phyloP scores from a whole-genome alignment of 371 early-diverging fungal species.

The Mortierella sp. region DNA sequence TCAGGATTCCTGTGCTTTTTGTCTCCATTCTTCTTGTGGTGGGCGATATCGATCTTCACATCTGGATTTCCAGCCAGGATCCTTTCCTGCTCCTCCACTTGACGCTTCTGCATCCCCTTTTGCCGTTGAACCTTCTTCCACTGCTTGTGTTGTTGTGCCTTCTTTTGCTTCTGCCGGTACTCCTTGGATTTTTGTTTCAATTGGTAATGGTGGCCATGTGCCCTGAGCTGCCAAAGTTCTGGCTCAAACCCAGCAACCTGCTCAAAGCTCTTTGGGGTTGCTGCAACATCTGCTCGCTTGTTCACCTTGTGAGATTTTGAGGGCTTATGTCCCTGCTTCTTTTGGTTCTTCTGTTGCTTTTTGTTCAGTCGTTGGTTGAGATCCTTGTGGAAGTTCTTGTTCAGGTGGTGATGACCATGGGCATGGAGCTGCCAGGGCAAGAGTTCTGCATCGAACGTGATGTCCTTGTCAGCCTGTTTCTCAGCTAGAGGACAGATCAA shows the following conservation, averaged over 20 bases:
- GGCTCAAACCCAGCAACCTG: conserved; percentile 28
- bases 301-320: too few relatives aligned
- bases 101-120: conserved; percentile 13
- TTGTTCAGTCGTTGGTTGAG: too few relatives aligned
- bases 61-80: neutral
- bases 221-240: conserved; percentile 49
- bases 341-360: neutral
- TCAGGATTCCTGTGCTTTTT: too few relatives aligned
- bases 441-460: conserved; percentile 14
- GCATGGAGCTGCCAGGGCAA: conserved; percentile 44
- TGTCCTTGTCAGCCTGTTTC: conserved; percentile 11
- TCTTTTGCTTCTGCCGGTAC: conserved; percentile 9
- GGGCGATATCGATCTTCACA: conserved; percentile 8
- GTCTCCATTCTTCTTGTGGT: conserved; percentile 12
- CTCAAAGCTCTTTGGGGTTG: too few relatives aligned
- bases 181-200: conserved; percentile 11
- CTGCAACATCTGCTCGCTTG: too few relatives aligned
- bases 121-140: conserved; percentile 3
- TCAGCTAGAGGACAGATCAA: conserved; percentile 13
- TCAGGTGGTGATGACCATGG: conserved; percentile 26
- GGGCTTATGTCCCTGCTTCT: neutral
- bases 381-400: too few relatives aligned
- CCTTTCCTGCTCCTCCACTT: too few relatives aligned
- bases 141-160: neutral
- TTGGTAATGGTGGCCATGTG: conserved; percentile 37